Evolutionary conservation across 2,329 filamentous ascomycete species (phyloP).

Genomic region (Venturia oleaginea): DNA sequence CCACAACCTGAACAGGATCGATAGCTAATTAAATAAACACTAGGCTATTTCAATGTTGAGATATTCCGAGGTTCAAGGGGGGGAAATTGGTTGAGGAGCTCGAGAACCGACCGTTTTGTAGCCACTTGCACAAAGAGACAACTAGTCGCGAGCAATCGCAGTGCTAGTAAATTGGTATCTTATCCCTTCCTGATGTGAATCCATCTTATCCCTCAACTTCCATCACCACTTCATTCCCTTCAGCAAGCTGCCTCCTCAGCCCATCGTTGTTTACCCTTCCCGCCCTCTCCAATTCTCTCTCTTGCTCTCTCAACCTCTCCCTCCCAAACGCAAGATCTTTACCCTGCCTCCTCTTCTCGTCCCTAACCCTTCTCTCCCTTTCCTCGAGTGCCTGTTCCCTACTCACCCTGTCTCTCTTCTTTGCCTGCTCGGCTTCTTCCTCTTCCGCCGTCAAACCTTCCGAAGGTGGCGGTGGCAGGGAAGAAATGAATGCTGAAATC

Average conservation of each 20-base stretch:
- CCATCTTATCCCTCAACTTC: neutral
- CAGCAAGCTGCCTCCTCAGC: slow-evolving; percentile 48
- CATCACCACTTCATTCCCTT: neutral
- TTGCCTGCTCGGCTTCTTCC: slow-evolving; percentile 44
- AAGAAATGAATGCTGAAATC: slow-evolving; percentile 57
- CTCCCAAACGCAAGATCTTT: slow-evolving; percentile 52
- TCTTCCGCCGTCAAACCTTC: slow-evolving; percentile 25
- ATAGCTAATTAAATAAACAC: too few relatives aligned
- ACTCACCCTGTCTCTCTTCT: slow-evolving; percentile 29
- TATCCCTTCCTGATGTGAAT: neutral
- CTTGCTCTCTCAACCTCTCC: slow-evolving; percentile 54
- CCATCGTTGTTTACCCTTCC: slow-evolving; percentile 62
- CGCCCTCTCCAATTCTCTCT: slow-evolving; percentile 57
- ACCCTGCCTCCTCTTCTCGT: slow-evolving; percentile 53
- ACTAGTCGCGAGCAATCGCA: too few relatives aligned
- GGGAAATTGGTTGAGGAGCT: too few relatives aligned
- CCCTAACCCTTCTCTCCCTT: slow-evolving; percentile 51
- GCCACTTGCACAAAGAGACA: too few relatives aligned
- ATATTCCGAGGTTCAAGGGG: too few relatives aligned
- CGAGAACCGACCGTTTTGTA: neutral
- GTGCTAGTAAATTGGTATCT: neutral
- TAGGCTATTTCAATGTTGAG: too few relatives aligned
- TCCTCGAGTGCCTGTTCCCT: slow-evolving; percentile 61
- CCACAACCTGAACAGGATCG: too few relatives aligned
- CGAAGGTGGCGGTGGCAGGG: slow-evolving; percentile 50